phyloP scores from a whole-genome alignment of 345 rosid species.

The Citrus glauca region DNA sequence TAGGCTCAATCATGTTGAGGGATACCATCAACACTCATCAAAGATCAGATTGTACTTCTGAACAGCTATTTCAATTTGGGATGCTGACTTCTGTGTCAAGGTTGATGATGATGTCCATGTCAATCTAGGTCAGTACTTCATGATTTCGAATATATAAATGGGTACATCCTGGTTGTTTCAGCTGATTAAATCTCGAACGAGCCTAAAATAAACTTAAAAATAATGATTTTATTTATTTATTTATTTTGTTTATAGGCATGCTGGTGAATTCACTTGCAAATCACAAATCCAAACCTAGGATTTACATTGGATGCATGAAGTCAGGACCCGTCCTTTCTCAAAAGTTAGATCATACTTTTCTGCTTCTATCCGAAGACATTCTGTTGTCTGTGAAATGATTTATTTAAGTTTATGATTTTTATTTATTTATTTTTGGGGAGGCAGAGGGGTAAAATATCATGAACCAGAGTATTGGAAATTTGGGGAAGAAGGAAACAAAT shows the following conservation, averaged over 20 bases:
- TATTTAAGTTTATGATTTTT: background rate
- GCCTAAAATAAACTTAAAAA: too few species aligned
- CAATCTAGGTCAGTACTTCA: conserved; percentile 42
- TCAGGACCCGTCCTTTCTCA: conserved; percentile 85
- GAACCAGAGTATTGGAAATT: conserved; percentile 96
- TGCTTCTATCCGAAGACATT: background rate
- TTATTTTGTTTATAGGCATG: conserved; percentile 31
- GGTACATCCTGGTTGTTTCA: too few species aligned
- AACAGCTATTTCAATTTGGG: conserved; percentile 72
- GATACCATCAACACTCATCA: conserved; percentile 74
- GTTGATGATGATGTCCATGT: conserved; percentile 91
- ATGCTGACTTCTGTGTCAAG: conserved; percentile 77
- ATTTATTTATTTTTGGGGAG: background rate
- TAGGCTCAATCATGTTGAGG: conserved; percentile 75
- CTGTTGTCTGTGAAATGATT: background rate
- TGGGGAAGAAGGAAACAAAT: conserved; percentile 87
- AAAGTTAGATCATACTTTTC: conserved; percentile 38
- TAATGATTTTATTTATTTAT: background rate
- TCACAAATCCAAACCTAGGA: conserved; percentile 57
- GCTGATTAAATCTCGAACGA: too few species aligned
- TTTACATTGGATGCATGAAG: conserved; percentile 97
- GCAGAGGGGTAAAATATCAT: conserved; percentile 72
- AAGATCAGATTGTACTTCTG: conserved; percentile 79
- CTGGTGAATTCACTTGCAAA: conserved; percentile 48
- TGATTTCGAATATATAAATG: background rate